Percentiles rank a stretch among this genome's conserved stretches.
Conservation (phyloP, 2,329 filamentous ascomycete genomes). For the Exophiala mesophila region DNA sequence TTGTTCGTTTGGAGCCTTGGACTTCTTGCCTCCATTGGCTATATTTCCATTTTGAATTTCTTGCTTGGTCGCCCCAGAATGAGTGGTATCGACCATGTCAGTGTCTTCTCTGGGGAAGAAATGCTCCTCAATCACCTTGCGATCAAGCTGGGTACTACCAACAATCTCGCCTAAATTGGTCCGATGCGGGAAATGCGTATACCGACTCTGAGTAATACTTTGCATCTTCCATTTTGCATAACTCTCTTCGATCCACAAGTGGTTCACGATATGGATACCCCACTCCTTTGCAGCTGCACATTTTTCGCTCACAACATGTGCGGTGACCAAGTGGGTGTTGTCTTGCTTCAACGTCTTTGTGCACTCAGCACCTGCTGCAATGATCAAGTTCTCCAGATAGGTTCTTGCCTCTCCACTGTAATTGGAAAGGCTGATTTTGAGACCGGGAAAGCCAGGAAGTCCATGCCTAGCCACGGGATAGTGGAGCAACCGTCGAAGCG, state of each 20-base stretch:
- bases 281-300: constrained; percentile 88
- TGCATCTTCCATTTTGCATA: constrained; percentile 83
- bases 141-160: constrained; percentile 78
- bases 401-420: constrained; percentile 91
- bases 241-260: constrained; percentile 95
- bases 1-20: constrained; percentile 28
- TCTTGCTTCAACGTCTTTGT: constrained; percentile 94
- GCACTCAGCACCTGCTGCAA: constrained; percentile 76
- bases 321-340: constrained; percentile 93
- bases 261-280: constrained; percentile 85
- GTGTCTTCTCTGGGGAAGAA: constrained; percentile 48
- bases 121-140: constrained; percentile 64
- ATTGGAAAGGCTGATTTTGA: constrained; percentile 86
- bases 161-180: constrained; percentile 93
- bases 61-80: constrained; percentile 31
- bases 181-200: constrained; percentile 77
- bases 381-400: constrained; percentile 88
- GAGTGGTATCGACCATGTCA: constrained; percentile 16
- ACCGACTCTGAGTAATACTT: constrained; percentile 66
- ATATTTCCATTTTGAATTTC: constrained; percentile 33
- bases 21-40: constrained; percentile 10
- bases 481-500: constrained; percentile 75
- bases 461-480: constrained; percentile 77
- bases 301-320: constrained; percentile 85
- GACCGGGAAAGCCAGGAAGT: constrained; percentile 70